These are phyloP conservation scores for Histomonas meleagridis DNA, from an alignment of 208 protist species.

Conservation along the genomic window DNA sequence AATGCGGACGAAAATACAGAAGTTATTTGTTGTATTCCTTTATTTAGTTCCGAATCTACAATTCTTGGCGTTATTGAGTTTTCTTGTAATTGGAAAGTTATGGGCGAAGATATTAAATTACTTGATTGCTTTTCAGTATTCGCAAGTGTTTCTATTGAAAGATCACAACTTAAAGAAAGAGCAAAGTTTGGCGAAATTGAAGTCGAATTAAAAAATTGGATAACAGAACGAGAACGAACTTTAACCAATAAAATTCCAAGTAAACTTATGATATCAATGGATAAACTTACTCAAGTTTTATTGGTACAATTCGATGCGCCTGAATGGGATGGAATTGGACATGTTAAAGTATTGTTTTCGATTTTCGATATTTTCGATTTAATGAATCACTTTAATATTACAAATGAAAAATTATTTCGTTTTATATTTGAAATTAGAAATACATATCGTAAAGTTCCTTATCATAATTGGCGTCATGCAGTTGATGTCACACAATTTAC, in stretches of 20 bases:
- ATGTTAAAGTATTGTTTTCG: neutral
- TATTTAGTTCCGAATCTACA: neutral
- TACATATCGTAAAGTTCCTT: conserved; percentile 51
- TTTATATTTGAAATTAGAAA: conserved; percentile 27
- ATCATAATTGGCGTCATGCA: conserved; percentile 61
- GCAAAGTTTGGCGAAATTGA: neutral
- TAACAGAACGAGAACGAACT: neutral
- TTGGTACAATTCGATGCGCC: neutral
- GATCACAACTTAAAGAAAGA: neutral
- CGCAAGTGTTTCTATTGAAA: neutral
- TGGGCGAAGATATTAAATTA: neutral
- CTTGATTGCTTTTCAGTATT: neutral
- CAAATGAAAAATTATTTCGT: neutral
- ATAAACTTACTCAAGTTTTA: neutral
- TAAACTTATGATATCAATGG: neutral
- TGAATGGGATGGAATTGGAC: neutral
- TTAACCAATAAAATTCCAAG: neutral
- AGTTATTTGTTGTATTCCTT: conserved; percentile 32
- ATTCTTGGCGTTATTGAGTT: neutral
- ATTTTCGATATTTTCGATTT: conserved; percentile 38
- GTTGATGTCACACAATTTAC: conserved; percentile 58
- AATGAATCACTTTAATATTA: conserved; percentile 20
- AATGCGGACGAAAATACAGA: too few species aligned
- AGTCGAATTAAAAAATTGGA: neutral
- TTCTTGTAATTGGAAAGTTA: neutral